Evolutionary conservation across 352 stramenopile genomes (phyloP), one percentile per base, ranked within the genome.

Genomic region (Phytophthora kernoviae): DNA sequence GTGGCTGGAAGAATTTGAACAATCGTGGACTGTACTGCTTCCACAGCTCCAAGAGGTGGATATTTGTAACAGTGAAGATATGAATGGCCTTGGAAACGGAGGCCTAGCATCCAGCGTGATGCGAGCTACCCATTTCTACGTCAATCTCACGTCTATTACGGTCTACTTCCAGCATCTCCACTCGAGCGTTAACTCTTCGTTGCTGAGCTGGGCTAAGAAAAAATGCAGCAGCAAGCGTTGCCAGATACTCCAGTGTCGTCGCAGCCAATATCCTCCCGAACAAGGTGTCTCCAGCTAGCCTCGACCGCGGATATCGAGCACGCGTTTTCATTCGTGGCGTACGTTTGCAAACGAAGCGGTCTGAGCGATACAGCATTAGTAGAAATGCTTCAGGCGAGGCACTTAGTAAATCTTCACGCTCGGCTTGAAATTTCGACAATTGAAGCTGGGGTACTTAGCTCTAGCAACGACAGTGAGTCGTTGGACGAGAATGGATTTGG

Each of bases 1-100:
- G 86, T 95, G 86, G 86, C 58, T 95, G 18, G 80, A 93, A 62
- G 80, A 92, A 26, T 95, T 91, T 65, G 84, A 95, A n/a, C 86
- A 91, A 58, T 79, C 86, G 1, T 87, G 77, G 34, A 73, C 77
- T 8, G 75, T 93, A 7, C 51, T 95, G 21, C 64, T 86, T 12
- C 86, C 86, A 1, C 66, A 80, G 41, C 80, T 79, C 10, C 85
- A 94, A 60, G 71, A 84, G 5, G 78, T 91, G 3, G 83, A 93
- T 46, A 68, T 82, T 9, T 51, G 47, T 44, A 51, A 54, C 14
- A 26, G 14, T 34, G 56, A 69, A 14, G 40, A 71, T 54, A 12
- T 21, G 24, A 30, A 41, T 17, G 32, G 49, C 48, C 32, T 36
- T 22, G 26, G 60, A 10, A 50, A 73, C 10, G 51, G 62, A 22